Conservation (phyloP, 805 yeast genomes). For the Cyberlindnera lachancei region DNA sequence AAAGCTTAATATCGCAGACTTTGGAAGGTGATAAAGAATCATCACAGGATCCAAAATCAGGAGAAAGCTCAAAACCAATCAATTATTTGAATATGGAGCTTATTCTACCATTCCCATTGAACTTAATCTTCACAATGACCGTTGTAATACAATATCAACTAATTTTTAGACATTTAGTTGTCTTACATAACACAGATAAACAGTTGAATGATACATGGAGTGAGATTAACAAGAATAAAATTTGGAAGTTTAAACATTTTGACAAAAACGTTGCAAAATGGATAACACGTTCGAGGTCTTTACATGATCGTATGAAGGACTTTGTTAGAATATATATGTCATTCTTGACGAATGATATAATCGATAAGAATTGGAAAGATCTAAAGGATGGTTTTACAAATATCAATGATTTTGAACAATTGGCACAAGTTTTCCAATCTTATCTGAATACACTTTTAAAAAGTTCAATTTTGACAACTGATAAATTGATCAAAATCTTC, state of each 20-base stretch:
- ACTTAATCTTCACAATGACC: conserved; percentile 63
- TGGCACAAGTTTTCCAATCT: conserved; percentile 41
- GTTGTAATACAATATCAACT: conserved; percentile 73
- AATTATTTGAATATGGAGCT: conserved; percentile 49
- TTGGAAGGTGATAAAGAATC: conserved; percentile 18
- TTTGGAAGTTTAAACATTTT: conserved; percentile 54
- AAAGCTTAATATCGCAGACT: conserved; percentile 36
- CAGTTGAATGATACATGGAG: conserved; percentile 63
- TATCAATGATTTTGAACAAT: conserved; percentile 32
- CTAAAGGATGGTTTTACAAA: conserved; percentile 26
- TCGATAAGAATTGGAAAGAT: conserved; percentile 44
- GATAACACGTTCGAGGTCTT: conserved; percentile 44
- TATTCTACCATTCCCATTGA: conserved; percentile 81
- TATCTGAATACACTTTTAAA: conserved; percentile 57
- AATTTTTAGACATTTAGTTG: conserved; percentile 61
- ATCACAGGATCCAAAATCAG: conserved; percentile 14
- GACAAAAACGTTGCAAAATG: conserved; percentile 39
- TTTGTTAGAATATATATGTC: conserved; percentile 47
- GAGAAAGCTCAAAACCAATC: conserved; percentile 34
- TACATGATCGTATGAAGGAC: conserved; percentile 44
- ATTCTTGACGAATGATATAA: conserved; percentile 51
- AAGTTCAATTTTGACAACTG: conserved; percentile 60
- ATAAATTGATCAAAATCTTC: conserved; percentile 39
- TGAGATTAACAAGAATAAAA: conserved; percentile 53
- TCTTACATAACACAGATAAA: conserved; percentile 55